A percentile compares a stretch with the other conserved stretches of the same genome.
phyloP scores from a whole-genome alignment of 768 basidiomycete genomes.

The Lentinula raphanica region DNA sequence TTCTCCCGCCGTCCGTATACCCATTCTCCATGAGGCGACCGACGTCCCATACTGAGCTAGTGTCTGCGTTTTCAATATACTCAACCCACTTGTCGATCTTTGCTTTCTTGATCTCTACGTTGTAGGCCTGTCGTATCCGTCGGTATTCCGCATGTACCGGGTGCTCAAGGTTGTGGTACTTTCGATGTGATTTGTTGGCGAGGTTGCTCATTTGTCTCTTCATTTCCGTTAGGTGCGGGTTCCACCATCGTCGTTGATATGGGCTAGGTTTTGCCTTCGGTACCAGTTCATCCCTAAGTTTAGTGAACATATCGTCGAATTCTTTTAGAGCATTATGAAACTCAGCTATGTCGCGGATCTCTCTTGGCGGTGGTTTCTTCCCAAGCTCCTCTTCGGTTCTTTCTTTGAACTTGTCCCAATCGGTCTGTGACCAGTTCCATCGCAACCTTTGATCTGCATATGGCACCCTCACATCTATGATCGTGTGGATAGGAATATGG shows the following conservation, averaged over 20 bases:
- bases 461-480: not conserved
- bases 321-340: not conserved
- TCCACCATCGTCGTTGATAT: not conserved
- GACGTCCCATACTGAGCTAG: not conserved
- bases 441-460: not conserved
- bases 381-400: not conserved
- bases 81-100: conserved; percentile 24
- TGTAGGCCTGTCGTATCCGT: conserved; percentile 12
- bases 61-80: not conserved
- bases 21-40: not conserved
- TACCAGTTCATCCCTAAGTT: not conserved
- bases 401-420: not conserved
- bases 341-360: not conserved
- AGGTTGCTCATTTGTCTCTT: not conserved
- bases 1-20: not conserved
- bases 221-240: not conserved
- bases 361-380: not conserved
- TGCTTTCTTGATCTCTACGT: conserved; percentile 10
- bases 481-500: not conserved
- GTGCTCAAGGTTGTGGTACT: conserved; percentile 12
- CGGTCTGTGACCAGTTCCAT: not conserved
- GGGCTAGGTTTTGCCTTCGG: not conserved
- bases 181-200: not conserved
- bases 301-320: not conserved
- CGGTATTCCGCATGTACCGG: conserved; percentile 15